Conservation (phyloP, 768 basidiomycete genomes). For the Boletellus ananiceps region DNA sequence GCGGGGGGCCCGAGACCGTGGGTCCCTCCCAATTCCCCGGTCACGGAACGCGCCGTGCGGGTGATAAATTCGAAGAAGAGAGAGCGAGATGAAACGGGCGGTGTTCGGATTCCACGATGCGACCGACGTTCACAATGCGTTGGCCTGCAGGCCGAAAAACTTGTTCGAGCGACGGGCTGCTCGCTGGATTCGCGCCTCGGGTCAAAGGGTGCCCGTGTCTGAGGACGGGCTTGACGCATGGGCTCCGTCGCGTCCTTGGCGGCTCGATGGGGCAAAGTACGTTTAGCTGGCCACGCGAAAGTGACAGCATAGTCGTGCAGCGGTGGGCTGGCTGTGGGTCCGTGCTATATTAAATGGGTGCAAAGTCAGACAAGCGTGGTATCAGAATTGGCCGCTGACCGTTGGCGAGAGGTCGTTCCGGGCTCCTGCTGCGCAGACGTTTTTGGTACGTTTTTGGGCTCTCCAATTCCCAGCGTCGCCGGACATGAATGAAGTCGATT, state of each 20-base stretch:
- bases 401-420: too few species aligned
- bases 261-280: neutral
- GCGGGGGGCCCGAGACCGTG: too few species aligned
- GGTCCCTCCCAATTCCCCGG: conserved; percentile 4
- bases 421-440: neutral
- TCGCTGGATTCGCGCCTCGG: conserved; percentile 15
- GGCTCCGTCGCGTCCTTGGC: neutral
- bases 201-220: neutral
- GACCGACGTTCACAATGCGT: conserved; percentile 16
- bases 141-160: conserved; percentile 17
- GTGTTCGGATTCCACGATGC: conserved; percentile 7
- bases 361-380: neutral
- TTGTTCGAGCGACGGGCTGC: neutral
- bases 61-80: neutral
- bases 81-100: conserved; percentile 19
- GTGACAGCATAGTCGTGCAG: too few species aligned
- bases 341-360: neutral
- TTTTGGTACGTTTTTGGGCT: conserved; percentile 8
- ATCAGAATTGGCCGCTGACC: too few species aligned
- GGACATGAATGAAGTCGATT: conserved; percentile 20
- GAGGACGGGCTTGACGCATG: neutral
- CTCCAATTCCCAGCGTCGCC: conserved; percentile 6
- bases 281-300: too few species aligned
- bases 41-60: conserved; percentile 15
- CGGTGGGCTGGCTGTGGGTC: neutral